Evolutionary conservation across 2,329 filamentous ascomycete species (phyloP).

Genomic region (Fusarium fujikuroi): DNA sequence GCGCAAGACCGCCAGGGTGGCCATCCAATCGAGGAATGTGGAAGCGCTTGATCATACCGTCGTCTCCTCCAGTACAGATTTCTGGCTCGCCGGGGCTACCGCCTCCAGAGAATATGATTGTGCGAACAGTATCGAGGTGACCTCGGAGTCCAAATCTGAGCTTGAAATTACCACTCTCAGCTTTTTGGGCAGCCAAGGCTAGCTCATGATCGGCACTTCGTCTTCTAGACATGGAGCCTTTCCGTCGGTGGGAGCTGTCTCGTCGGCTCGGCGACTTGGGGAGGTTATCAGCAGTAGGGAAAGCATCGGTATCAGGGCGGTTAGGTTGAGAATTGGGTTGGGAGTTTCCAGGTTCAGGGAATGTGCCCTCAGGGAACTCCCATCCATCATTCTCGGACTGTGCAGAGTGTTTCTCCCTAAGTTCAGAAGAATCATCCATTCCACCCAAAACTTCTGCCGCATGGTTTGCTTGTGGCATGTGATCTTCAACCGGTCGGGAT

Average conservation of each 20-base stretch:
- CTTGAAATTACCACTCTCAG: constrained; percentile 84
- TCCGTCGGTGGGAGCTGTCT: constrained; percentile 77
- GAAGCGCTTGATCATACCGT: constrained; percentile 96
- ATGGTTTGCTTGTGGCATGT: constrained; percentile 49
- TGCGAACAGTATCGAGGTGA: constrained; percentile 92
- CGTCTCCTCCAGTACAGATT: constrained; percentile 94
- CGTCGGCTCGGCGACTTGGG: constrained; percentile 82
- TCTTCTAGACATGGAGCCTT: constrained; percentile 80
- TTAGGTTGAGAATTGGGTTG: constrained; percentile 60
- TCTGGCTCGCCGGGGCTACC: constrained; percentile 96
- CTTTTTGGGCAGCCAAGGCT: constrained; percentile 64
- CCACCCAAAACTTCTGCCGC: constrained; percentile 53
- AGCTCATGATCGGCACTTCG: constrained; percentile 75
- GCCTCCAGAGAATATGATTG: constrained; percentile 95
- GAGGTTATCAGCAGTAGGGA: constrained; percentile 82
- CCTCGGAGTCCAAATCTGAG: constrained; percentile 91
- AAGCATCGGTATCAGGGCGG: constrained; percentile 88
- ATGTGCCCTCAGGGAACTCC: constrained; percentile 89
- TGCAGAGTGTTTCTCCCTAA: constrained; percentile 58
- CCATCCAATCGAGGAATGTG: constrained; percentile 86
- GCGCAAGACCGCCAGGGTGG: constrained; percentile 56
- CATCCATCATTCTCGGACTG: constrained; percentile 77
- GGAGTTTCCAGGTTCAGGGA: constrained; percentile 63
- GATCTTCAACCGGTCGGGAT: constrained; percentile 50
- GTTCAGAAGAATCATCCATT: constrained; percentile 54